Evolutionary conservation across 768 basidiomycete genomes (phyloP), one percentile per base, ranked within the genome.

Genomic region (Tricholomella constricta): DNA sequence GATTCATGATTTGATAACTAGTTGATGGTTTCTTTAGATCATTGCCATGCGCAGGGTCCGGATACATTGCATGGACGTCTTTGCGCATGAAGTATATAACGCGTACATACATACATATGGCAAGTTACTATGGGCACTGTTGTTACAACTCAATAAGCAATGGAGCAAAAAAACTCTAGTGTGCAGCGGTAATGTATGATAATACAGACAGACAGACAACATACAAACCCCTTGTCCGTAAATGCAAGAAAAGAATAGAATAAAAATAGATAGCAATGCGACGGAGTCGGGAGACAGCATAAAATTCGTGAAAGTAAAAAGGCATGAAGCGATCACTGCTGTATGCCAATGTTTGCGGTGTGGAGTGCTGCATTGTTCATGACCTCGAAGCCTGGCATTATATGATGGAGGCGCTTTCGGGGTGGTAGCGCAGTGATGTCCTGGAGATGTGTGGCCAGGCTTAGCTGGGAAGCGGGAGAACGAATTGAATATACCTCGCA

Each of bases 381-480:
- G 60, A 82, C 73, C 64, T 85, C 80, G 60, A 80, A 83, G 14
- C 75, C 74, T 43, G 78, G 74, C 69, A 85, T 81, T 76, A 85
- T 80, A 64, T 85, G 84, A 66, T 86, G 85, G 19, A 79, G 70
- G 49, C 85, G 81, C 69, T 87, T 86, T 63, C 85, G 77, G 15
- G 84, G 82, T 41, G 79, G 80, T 37, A 84, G 63, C 36, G 72
- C 74, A 54, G 80, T 66, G 57, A 84, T 72, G 57, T 83, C 82
- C 70, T 83, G 73, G 43, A 71, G 56, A 48, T 6, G 32, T 38
- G 25, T 57, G 57, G 48, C 58, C 36, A 57, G 55, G 55, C 46
- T 65, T 55, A 63, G 55, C 47, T 57, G 42, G 36, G 49, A 49
- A 45, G 48, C 51, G 56, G 42, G 37, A 47, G 40, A 44, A 20